A percentile compares a stretch with the other conserved stretches of the same genome.
Conservation (phyloP, 768 basidiomycete species). For the Leccinellum albellum region DNA sequence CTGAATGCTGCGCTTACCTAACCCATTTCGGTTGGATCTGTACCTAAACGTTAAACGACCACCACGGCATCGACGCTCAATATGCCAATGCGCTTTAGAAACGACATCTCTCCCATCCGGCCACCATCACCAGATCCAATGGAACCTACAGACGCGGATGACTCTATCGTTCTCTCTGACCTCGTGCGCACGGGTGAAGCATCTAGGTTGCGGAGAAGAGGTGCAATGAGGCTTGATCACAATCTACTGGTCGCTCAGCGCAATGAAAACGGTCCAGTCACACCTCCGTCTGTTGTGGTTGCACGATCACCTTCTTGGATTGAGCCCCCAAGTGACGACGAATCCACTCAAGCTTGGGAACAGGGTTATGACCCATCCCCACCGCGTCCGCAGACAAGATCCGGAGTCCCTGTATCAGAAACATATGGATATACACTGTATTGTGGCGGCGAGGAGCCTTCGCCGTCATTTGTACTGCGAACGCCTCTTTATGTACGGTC, state of each 20-base stretch:
- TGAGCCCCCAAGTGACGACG: constrained; percentile 31
- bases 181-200: constrained; percentile 72
- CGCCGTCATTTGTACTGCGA: constrained; percentile 5
- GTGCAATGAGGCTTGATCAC: constrained; percentile 65
- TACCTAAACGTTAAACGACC: constrained; percentile 12
- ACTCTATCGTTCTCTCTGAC: constrained; percentile 69
- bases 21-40: constrained; percentile 6
- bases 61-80: constrained; percentile 20
- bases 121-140: constrained; percentile 16
- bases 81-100: constrained; percentile 33
- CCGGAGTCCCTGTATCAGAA: constrained; percentile 15
- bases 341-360: constrained; percentile 32
- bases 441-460: constrained; percentile 37
- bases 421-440: constrained; percentile 36
- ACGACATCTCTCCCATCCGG: constrained; percentile 2
- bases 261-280: constrained; percentile 22
- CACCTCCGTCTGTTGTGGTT: constrained; percentile 26
- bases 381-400: constrained; percentile 20
- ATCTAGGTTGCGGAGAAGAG: constrained; percentile 67
- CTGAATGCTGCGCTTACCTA: constrained; percentile 3
- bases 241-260: constrained; percentile 27
- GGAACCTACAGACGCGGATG: constrained; percentile 52
- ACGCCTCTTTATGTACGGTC: constrained; percentile 31
- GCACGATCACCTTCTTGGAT: constrained; percentile 33
- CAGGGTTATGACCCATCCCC: constrained; percentile 30